A percentile compares a stretch with the other conserved stretches of the same genome.
These are phyloP conservation scores for Lactarius trivialis DNA, from an alignment of 768 basidiomycete species.

Conservation along the genomic window DNA sequence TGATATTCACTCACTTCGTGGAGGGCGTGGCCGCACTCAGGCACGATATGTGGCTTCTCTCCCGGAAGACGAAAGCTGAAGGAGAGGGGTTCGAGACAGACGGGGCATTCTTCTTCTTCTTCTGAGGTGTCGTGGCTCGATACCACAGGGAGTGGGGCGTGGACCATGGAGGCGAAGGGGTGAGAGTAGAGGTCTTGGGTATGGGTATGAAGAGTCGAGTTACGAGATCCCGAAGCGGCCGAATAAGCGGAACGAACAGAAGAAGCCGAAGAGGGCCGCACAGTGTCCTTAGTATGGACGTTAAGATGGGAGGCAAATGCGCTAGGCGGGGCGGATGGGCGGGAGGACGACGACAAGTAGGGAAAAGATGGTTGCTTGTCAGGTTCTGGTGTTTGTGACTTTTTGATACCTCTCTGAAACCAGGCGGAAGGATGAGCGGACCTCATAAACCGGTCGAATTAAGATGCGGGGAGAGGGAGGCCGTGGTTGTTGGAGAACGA, in stretches of 20 bases:
- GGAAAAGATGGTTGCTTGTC: not conserved
- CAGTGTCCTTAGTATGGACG: not conserved
- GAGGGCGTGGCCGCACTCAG: constrained; percentile 96
- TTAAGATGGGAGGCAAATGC: constrained; percentile 10
- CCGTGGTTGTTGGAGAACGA: constrained; percentile 1
- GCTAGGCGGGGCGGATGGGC: not conserved
- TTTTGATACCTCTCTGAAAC: constrained; percentile 21
- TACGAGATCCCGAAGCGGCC: constrained; percentile 31
- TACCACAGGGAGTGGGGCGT: constrained; percentile 66
- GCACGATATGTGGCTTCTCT: constrained; percentile 95
- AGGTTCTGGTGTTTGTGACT: constrained; percentile 4
- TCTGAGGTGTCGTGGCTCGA: constrained; percentile 55
- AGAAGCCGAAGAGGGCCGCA: constrained; percentile 1
- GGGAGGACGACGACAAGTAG: constrained; percentile 1
- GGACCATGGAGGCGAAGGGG: constrained; percentile 54
- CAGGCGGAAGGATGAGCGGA: constrained; percentile 21
- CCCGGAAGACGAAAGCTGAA: constrained; percentile 91
- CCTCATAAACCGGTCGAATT: constrained; percentile 18
- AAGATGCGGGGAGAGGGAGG: not conserved
- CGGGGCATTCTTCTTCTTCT: constrained; percentile 89
- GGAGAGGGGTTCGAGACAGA: constrained; percentile 92
- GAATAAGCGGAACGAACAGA: constrained; percentile 10
- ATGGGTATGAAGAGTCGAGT: constrained; percentile 30
- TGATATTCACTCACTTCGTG: constrained; percentile 59
- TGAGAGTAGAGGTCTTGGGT: constrained; percentile 31